Evolutionary conservation across 352 stramenopile species (phyloP).

Genomic region (Phytophthora capsici): DNA sequence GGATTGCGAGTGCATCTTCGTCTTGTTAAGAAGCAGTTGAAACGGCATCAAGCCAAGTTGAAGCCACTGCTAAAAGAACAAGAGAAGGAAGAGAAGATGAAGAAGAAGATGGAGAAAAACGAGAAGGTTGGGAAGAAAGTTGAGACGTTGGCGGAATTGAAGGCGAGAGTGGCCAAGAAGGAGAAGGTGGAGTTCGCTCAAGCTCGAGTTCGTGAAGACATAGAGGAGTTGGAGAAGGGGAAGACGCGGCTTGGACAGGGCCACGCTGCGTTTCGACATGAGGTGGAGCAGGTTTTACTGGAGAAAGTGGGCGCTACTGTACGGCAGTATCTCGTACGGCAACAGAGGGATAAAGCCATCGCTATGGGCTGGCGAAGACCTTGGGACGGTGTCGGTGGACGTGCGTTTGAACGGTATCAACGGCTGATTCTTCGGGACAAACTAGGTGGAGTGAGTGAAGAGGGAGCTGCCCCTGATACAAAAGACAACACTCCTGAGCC

Average conservation of each 20-base stretch:
- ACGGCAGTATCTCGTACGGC: constrained; percentile 54
- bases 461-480: constrained; percentile 7
- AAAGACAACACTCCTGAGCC: constrained; percentile 21
- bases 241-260: constrained; percentile 57
- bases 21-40: constrained; percentile 49
- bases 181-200: constrained; percentile 44
- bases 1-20: constrained; percentile 47
- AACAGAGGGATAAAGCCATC: constrained; percentile 71
- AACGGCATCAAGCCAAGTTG: constrained; percentile 32
- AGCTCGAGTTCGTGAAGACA: constrained; percentile 48
- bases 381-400: constrained; percentile 68
- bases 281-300: constrained; percentile 64
- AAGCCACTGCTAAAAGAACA: constrained; percentile 29
- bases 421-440: constrained; percentile 48
- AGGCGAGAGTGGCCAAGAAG: constrained; percentile 42
- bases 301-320: constrained; percentile 59
- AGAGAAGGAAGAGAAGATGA: constrained; percentile 24
- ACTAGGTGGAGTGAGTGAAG: constrained; percentile 29
- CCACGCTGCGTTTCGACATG: constrained; percentile 62
- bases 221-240: constrained; percentile 48
- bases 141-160: constrained; percentile 45
- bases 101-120: constrained; percentile 27
- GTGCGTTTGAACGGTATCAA: constrained; percentile 72
- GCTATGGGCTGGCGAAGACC: constrained; percentile 61
- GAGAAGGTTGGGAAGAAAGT: constrained; percentile 4